phyloP scores from a whole-genome alignment of 1,284 basidiomycete genomes.

The Leccinum ponderosum region DNA sequence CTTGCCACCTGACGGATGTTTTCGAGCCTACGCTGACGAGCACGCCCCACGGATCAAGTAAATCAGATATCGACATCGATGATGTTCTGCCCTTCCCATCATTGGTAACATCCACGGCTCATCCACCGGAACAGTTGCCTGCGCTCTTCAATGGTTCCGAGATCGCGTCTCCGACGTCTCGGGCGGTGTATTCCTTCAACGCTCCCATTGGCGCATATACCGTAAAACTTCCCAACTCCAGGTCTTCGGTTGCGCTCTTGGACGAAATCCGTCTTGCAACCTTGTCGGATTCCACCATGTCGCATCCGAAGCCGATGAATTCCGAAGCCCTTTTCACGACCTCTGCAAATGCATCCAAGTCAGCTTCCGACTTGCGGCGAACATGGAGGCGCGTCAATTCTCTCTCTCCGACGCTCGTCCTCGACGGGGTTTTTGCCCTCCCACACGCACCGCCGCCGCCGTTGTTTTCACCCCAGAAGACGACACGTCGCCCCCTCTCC shows the following conservation, averaged over 20 bases:
- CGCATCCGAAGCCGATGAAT: neutral
- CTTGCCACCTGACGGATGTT: neutral
- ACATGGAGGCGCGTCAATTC: conserved; percentile 1
- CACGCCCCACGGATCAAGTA: conserved; percentile 13
- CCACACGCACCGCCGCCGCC: neutral
- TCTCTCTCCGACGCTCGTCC: conserved; percentile 16
- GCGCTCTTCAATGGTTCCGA: neutral
- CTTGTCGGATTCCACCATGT: neutral
- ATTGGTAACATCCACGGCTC: neutral
- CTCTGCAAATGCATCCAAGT: neutral
- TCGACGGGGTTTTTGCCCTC: conserved; percentile 27
- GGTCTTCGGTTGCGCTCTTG: neutral
- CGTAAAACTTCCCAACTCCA: conserved; percentile 21
- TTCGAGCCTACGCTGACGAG: conserved; percentile 22
- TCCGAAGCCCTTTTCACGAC: neutral
- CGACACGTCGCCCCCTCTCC: neutral
- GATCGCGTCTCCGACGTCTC: conserved; percentile 1
- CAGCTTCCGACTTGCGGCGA: neutral
- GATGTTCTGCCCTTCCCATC: neutral
- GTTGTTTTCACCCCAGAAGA: neutral
- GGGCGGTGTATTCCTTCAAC: conserved; percentile 6
- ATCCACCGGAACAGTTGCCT: neutral
- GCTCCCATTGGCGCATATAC: conserved; percentile 2
- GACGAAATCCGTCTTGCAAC: neutral
- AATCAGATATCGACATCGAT: neutral